Base-by-base conservation (phyloP, 2,329 filamentous ascomycete genomes). In the Calonectria hongkongensis region DNA sequence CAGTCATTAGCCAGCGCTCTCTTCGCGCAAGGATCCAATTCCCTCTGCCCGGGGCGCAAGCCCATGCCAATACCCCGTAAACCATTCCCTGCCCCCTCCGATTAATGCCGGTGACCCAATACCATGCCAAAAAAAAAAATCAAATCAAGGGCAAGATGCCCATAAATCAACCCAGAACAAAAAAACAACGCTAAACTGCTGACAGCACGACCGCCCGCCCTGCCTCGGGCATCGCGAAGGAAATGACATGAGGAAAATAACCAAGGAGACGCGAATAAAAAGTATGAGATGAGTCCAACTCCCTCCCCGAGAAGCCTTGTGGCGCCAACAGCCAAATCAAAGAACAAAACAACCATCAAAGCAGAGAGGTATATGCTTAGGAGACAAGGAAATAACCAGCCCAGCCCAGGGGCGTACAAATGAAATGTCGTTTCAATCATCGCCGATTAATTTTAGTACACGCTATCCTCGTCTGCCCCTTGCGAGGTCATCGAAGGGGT, bases 401-500 rank as follows among this genome's bases (percentile, higher is more conserved):
- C 78, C 73, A 73, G 66, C 70, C 75, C 69, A 63, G 67, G 72
- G 75, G 74, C 73, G 50, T 68, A 85, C 80, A 86, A 85, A 87
- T 76, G 83, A 88, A 88, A 87, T 62, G 73, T 89, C 88, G 83
- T 90, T 88, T 83, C 84, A 84, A 78, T 89, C 86, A 81, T 90
- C 79, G 85, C 83, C 79, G 76, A 82, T 80, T 77, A 84, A 83
- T 85, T 88, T 87, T 90, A 93, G 82, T 93, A 93, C 86, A 93
- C 90, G 87, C 92, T 93, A 81, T 93, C 91, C 85, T 94, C 92
- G 80, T 94, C 92, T 60, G 89, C 91, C 69, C 92, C 92, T 81
- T 93, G 92, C 62, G 92, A 94, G 68, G 89, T 93, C 91, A 94
- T 94, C 74, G 92, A 93, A 68, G 92, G 92, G 71, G 92, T 93